Conservation (phyloP, 164 flowering plant genomes). For the Magnolia sinica region DNA sequence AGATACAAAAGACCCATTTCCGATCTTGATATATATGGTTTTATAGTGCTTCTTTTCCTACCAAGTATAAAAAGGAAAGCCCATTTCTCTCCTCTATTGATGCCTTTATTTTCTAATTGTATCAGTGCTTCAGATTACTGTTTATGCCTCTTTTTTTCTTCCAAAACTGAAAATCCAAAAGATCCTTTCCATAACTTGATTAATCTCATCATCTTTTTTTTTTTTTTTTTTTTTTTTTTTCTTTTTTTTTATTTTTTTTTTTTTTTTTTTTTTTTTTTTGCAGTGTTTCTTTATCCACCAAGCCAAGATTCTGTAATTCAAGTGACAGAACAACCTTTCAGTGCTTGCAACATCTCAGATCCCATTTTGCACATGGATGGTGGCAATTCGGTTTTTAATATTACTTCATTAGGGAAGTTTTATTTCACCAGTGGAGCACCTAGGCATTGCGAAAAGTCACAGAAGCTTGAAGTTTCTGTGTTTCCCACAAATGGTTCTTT, state of each 20-base stretch:
- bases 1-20: no score
- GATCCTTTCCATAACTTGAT: background rate
- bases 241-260: background rate
- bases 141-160: background rate
- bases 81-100: background rate
- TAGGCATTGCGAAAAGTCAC: slow-evolving; percentile 24
- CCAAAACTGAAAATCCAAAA: background rate
- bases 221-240: background rate
- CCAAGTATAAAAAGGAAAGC: no score
- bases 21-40: no score
- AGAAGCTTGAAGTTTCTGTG: no score
- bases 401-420: slow-evolving; percentile 55
- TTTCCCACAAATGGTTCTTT: no score
- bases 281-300: slow-evolving; percentile 95
- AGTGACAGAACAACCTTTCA: slow-evolving; percentile 57
- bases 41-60: no score
- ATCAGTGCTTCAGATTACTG: background rate
- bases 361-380: slow-evolving; percentile 72
- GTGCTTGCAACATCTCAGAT: slow-evolving; percentile 59
- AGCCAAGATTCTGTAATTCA: slow-evolving; percentile 91
- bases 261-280: background rate
- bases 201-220: background rate
- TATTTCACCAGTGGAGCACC: slow-evolving; percentile 73
- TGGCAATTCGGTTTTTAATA: slow-evolving; percentile 85
- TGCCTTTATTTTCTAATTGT: background rate